Percentiles rank a stretch among this genome's conserved stretches.
phyloP scores from a whole-genome alignment of 768 basidiomycete genomes.

The Leccinum fibrillosum region DNA sequence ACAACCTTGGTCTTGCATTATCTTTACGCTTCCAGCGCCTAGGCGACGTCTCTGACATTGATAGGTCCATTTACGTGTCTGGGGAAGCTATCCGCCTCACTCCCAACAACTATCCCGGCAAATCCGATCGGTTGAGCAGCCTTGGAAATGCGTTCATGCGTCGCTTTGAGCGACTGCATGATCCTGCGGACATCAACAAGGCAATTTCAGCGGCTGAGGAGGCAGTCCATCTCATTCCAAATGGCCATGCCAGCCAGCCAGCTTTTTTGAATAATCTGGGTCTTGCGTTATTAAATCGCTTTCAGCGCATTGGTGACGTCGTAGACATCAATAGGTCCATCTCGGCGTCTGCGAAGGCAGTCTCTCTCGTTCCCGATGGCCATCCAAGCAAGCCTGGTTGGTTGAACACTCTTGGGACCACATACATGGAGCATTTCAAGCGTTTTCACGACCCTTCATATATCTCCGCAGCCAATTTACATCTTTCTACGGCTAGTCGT shows the following conservation, averaged over 20 bases:
- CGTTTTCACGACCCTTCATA: neutral
- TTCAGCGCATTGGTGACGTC: neutral
- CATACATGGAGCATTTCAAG: no score
- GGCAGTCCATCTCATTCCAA: neutral
- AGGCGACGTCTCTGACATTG: neutral
- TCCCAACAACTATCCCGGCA: neutral
- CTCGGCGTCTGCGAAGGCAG: no score
- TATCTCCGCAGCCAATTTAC: neutral
- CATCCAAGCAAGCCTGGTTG: no score
- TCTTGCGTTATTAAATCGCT: neutral
- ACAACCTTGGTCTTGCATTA: neutral
- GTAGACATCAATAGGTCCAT: no score
- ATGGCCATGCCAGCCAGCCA: neutral
- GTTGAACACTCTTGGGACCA: no score
- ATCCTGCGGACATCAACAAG: neutral
- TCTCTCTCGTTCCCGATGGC: no score
- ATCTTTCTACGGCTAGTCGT: neutral
- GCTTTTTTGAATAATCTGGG: neutral
- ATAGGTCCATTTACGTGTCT: neutral
- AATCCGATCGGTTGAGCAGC: neutral
- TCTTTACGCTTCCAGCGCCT: neutral
- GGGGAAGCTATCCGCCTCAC: neutral
- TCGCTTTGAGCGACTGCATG: neutral
- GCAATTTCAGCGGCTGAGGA: neutral
- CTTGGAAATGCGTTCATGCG: neutral